Evolutionary conservation across 2,329 filamentous ascomycete genomes (phyloP).

Genomic region (Lojkania enalia): DNA sequence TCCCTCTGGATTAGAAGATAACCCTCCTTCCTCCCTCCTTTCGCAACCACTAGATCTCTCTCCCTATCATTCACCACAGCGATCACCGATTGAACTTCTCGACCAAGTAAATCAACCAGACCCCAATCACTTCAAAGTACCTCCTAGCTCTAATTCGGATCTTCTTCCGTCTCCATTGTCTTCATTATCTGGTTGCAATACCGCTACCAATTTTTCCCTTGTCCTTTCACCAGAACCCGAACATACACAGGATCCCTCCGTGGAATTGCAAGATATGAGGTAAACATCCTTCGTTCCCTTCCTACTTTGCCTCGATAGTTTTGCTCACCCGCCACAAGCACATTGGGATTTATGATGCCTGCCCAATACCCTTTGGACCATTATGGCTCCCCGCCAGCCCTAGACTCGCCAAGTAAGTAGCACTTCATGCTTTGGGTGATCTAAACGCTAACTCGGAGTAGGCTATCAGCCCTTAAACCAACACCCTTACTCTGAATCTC

Average conservation of each 20-base stretch:
- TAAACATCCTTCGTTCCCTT: constrained; percentile 15
- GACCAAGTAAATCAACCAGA: constrained; percentile 12
- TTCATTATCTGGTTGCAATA: constrained; percentile 23
- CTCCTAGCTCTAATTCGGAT: constrained; percentile 13
- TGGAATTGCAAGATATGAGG: constrained; percentile 45
- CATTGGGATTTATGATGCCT: constrained; percentile 47
- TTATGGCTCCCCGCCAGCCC: constrained; percentile 35
- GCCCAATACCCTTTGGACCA: constrained; percentile 45
- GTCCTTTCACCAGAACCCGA: constrained; percentile 24
- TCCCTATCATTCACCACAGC: constrained; percentile 24
- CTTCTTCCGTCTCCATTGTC: constrained; percentile 27
- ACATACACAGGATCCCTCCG: constrained; percentile 24
- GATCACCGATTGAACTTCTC: constrained; percentile 17
- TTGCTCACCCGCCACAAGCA: constrained; percentile 25
- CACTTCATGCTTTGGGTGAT: not conserved
- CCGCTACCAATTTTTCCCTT: constrained; percentile 21
- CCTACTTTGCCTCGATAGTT: not conserved
- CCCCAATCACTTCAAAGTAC: constrained; percentile 19
- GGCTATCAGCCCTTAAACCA: constrained; percentile 35
- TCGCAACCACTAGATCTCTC: constrained; percentile 23
- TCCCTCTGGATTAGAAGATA: constrained; percentile 17
- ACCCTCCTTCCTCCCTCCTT: constrained; percentile 19
- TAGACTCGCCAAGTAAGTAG: constrained; percentile 34
- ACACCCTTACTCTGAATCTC: constrained; percentile 32
- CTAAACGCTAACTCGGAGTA: constrained; percentile 6